Evolutionary conservation across 257 asterid species (phyloP).

Genomic region (Lantana camara): DNA sequence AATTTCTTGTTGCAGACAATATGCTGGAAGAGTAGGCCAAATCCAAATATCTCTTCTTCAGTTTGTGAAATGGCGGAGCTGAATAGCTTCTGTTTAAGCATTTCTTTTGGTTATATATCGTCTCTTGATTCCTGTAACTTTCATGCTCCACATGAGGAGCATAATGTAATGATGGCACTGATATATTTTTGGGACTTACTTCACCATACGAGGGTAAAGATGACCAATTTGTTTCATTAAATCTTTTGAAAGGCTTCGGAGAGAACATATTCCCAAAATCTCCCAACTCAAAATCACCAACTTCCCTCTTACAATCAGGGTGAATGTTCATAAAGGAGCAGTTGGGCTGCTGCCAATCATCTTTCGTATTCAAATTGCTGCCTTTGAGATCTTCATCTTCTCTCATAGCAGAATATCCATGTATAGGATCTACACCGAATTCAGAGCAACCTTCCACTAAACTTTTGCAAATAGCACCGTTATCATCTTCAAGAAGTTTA

Average conservation of each 20-base stretch:
- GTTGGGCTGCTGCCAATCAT: constrained; percentile 40
- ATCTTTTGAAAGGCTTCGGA: constrained; percentile 40
- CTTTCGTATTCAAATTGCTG: constrained; percentile 23
- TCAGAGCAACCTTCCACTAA: constrained; percentile 32
- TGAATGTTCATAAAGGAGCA: constrained; percentile 36
- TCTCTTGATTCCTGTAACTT: constrained; percentile 30
- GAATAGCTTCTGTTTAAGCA: constrained; percentile 65
- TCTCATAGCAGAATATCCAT: constrained; percentile 35
- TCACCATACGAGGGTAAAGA: constrained; percentile 30
- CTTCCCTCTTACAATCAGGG: constrained; percentile 38
- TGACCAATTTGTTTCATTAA: constrained; percentile 40
- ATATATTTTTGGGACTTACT: constrained; percentile 32
- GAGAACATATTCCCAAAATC: constrained; percentile 35
- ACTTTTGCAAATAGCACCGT: constrained; percentile 33
- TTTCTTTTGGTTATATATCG: constrained; percentile 30
- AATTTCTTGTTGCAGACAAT: constrained; percentile 37
- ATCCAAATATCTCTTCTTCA: constrained; percentile 57
- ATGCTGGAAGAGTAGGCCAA: constrained; percentile 41
- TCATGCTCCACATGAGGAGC: constrained; percentile 26
- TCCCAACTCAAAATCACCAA: constrained; percentile 31
- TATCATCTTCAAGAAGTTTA: constrained; percentile 39
- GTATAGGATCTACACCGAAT: constrained; percentile 26
- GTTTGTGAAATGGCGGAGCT: constrained; percentile 83
- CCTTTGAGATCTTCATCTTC: constrained; percentile 35
- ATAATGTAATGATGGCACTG: constrained; percentile 33